Evolutionary conservation across 768 basidiomycete species (phyloP).

Genomic region (Grammothele lineata): DNA sequence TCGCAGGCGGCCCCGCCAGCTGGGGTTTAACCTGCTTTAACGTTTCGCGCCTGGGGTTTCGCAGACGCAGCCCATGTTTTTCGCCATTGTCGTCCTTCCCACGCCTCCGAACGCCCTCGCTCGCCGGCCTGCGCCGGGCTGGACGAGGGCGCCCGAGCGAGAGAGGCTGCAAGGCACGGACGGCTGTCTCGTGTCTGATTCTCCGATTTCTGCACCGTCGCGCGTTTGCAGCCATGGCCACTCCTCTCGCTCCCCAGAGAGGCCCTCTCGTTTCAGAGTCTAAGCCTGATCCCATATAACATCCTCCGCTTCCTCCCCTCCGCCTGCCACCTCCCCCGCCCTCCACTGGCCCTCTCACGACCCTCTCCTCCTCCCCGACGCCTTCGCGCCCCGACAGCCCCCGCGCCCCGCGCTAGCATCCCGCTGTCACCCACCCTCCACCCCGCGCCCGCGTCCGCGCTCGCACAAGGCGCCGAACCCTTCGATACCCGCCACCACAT

Average conservation of each 20-base stretch:
- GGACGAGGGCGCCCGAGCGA: too few relatives aligned
- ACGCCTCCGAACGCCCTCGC: too few relatives aligned
- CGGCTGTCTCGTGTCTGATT: conserved; percentile 20
- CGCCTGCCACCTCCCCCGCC: conserved; percentile 8
- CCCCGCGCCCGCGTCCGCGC: conserved; percentile 1
- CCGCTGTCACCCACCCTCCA: conserved; percentile 4
- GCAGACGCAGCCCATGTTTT: too few relatives aligned
- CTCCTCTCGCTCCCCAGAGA: conserved; percentile 20
- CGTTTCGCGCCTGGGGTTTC: too few relatives aligned
- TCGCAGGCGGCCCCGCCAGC: too few relatives aligned
- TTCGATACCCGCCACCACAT: conserved; percentile 9
- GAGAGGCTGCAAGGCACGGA: conserved; percentile 18
- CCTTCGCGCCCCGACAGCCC: neutral
- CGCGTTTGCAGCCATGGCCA: conserved; percentile 14
- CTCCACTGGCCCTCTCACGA: neutral
- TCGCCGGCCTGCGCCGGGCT: too few relatives aligned
- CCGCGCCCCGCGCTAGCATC: neutral
- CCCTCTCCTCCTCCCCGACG: neutral
- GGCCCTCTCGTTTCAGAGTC: conserved; percentile 18
- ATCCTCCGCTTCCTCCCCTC: conserved; percentile 7
- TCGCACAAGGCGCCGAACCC: neutral
- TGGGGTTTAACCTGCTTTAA: too few relatives aligned
- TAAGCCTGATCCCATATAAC: conserved; percentile 14
- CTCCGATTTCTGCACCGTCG: neutral
- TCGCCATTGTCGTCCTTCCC: too few relatives aligned